These are phyloP conservation scores for Dioszegia crocea DNA, from an alignment of 768 basidiomycete species.

Conservation along the genomic window DNA sequence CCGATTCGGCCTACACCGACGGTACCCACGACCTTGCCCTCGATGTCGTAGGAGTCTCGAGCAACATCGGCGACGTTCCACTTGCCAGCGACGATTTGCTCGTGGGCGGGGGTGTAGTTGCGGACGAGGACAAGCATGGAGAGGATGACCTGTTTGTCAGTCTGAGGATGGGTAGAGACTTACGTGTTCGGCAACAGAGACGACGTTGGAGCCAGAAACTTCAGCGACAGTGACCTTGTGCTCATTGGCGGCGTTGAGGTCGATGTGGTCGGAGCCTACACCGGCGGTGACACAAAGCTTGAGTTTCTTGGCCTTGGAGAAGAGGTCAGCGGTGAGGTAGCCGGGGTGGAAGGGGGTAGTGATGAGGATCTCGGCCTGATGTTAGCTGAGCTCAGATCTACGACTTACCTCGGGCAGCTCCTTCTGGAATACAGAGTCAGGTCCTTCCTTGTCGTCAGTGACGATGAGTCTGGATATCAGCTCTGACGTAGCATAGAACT, in stretches of 20 bases:
- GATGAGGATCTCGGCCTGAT: conserved; percentile 30
- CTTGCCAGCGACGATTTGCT: conserved; percentile 71
- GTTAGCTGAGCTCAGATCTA: not conserved
- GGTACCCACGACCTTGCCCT: conserved; percentile 86
- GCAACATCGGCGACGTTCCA: conserved; percentile 84
- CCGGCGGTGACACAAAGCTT: conserved; percentile 87
- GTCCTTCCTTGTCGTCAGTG: conserved; percentile 76
- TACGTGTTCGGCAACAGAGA: conserved; percentile 69
- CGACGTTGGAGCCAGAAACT: conserved; percentile 72
- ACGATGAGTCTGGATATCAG: conserved; percentile 55
- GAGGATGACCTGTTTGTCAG: conserved; percentile 54
- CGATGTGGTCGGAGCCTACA: conserved; percentile 71
- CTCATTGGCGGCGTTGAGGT: conserved; percentile 81
- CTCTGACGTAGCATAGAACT: not conserved
- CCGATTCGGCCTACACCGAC: conserved; percentile 77
- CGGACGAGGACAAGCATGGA: conserved; percentile 83
- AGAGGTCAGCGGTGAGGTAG: conserved; percentile 46
- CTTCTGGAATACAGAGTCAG: conserved; percentile 75
- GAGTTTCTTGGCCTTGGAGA: conserved; percentile 71
- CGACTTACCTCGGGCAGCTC: conserved; percentile 68
- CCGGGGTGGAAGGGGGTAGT: conserved; percentile 49
- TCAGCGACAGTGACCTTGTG: conserved; percentile 74
- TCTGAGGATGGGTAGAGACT: not conserved
- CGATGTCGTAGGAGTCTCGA: conserved; percentile 79
- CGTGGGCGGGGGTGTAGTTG: conserved; percentile 71